Evolutionary conservation across 345 rosid genomes (phyloP).

Genomic region (Ceriops decandra): DNA sequence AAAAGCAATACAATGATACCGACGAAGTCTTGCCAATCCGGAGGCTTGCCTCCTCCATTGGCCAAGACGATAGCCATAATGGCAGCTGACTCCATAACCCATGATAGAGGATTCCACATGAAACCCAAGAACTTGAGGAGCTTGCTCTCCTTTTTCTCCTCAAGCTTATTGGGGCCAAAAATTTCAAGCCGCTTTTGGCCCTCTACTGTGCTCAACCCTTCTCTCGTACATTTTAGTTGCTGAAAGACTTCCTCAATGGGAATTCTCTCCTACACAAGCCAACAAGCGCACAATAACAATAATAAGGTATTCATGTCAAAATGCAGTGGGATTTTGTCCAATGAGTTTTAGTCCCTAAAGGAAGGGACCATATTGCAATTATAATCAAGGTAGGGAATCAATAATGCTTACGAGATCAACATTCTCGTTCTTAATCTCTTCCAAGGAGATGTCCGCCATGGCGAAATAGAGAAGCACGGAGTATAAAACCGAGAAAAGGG

Average conservation of each 20-base stretch:
- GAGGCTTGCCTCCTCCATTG: conserved; percentile 85
- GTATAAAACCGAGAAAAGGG: background rate
- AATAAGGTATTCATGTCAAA: background rate
- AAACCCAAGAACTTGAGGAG: conserved; percentile 80
- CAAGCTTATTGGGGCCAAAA: conserved; percentile 82
- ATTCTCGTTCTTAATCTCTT: conserved; percentile 65
- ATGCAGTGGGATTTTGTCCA: background rate
- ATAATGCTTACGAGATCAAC: conserved; percentile 67
- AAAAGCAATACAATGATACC: conserved; percentile 69
- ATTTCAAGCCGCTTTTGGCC: conserved; percentile 68
- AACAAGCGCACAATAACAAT: background rate
- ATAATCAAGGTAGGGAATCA: background rate
- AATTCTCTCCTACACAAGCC: conserved; percentile 53
- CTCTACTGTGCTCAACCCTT: conserved; percentile 69
- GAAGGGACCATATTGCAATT: background rate
- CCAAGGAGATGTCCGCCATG: conserved; percentile 67
- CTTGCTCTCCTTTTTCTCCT: conserved; percentile 78
- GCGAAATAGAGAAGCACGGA: background rate
- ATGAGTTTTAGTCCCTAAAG: background rate
- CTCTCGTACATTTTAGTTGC: conserved; percentile 65
- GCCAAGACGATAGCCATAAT: conserved; percentile 92
- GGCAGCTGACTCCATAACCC: conserved; percentile 97
- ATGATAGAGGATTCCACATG: conserved; percentile 96
- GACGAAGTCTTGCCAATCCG: conserved; percentile 92
- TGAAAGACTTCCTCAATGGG: conserved; percentile 78